These are phyloP conservation scores for Backusella morwellensis DNA, from an alignment of 192 early-diverging fungal species.

Conservation along the genomic window DNA sequence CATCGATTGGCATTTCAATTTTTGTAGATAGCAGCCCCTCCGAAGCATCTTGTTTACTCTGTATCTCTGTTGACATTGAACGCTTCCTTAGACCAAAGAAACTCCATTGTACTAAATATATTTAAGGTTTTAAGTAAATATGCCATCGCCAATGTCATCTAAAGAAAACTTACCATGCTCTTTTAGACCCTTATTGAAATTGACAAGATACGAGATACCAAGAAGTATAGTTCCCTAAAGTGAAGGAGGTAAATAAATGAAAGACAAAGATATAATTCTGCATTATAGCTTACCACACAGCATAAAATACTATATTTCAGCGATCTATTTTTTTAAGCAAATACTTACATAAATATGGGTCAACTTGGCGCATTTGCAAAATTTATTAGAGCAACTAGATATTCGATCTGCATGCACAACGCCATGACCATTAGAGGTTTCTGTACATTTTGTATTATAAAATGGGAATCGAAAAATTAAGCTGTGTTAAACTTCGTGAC, in stretches of 20 bases:
- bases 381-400: background rate
- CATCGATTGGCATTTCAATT: too few relatives aligned
- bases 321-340: too few relatives aligned
- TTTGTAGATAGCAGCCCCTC: too few relatives aligned
- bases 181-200: background rate
- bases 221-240: background rate
- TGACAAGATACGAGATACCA: background rate
- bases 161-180: background rate
- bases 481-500: background rate
- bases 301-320: background rate
- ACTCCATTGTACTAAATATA: background rate
- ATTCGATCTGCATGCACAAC: background rate
- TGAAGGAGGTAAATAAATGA: too few relatives aligned
- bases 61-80: too few relatives aligned
- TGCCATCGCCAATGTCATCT: too few relatives aligned
- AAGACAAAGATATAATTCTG: too few relatives aligned
- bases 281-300: background rate
- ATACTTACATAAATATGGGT: too few relatives aligned
- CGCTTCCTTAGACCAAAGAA: background rate
- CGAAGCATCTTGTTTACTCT: too few relatives aligned
- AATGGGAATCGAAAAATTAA: too few relatives aligned
- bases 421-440: background rate
- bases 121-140: background rate
- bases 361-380: too few relatives aligned
- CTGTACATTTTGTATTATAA: too few relatives aligned